These are phyloP conservation scores for Exophiala bonariae DNA, from an alignment of 2,329 filamentous ascomycete species.

Conservation along the genomic window DNA sequence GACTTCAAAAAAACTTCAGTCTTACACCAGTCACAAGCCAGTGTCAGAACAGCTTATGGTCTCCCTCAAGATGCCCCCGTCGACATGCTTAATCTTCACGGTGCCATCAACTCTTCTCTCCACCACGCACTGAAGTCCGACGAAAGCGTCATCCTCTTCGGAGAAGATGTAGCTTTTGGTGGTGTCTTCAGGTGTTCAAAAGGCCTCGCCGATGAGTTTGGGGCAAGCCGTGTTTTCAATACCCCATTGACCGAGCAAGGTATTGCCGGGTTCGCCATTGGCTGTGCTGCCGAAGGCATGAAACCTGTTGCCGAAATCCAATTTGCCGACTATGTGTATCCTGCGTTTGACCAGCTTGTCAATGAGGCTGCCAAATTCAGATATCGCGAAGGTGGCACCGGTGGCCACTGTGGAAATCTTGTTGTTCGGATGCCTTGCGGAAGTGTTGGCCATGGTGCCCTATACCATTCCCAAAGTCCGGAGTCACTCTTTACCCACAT, in stretches of 20 bases:
- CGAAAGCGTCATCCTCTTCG: conserved; percentile 85
- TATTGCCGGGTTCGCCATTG: conserved; percentile 90
- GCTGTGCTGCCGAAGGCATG: conserved; percentile 86
- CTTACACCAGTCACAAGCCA: conserved; percentile 75
- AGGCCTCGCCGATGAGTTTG: conserved; percentile 85
- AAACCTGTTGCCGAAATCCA: conserved; percentile 91
- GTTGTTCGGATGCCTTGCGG: conserved; percentile 90
- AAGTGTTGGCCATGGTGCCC: conserved; percentile 81
- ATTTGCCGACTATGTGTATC: conserved; percentile 92
- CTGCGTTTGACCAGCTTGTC: conserved; percentile 90
- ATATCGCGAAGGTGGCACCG: conserved; percentile 68
- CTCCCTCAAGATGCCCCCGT: conserved; percentile 71
- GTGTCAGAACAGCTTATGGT: conserved; percentile 70
- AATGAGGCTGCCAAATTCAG: conserved; percentile 90
- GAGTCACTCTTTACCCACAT: conserved; percentile 87
- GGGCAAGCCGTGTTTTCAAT: conserved; percentile 89
- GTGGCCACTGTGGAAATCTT: conserved; percentile 71
- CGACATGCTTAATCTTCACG: conserved; percentile 89
- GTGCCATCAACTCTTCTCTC: conserved; percentile 88
- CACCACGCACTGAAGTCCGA: conserved; percentile 79
- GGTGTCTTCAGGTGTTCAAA: conserved; percentile 95
- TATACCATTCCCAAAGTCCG: conserved; percentile 88
- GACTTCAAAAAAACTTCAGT: conserved; percentile 83
- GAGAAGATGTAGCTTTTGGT: conserved; percentile 95
- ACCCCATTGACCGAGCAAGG: conserved; percentile 93